Evolutionary conservation across 2,329 filamentous ascomycete genomes (phyloP).

Genomic region (Botrytis hyacinthi): DNA sequence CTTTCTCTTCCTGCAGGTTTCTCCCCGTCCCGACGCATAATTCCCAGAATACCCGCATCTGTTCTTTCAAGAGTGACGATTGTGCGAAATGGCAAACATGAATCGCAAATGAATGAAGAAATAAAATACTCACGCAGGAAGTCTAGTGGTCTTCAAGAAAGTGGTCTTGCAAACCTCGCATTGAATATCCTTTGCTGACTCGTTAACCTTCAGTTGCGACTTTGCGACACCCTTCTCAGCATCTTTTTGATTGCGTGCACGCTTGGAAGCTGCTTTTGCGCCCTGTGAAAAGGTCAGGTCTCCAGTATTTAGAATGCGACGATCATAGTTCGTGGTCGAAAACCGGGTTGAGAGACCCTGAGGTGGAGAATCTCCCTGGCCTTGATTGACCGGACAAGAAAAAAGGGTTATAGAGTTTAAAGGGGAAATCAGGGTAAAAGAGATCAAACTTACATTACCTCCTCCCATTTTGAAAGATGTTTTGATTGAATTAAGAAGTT

Average conservation of each 20-base stretch:
- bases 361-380: slow-evolving; percentile 2
- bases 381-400: not conserved
- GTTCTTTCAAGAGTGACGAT: not conserved
- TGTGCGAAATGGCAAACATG: not conserved
- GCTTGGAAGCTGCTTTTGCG: slow-evolving; percentile 68
- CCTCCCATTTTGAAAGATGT: slow-evolving; percentile 23
- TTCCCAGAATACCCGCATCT: not conserved
- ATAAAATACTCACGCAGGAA: slow-evolving; percentile 59
- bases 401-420: not conserved
- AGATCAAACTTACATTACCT: slow-evolving; percentile 23
- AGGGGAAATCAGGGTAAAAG: not conserved
- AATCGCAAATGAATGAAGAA: not conserved
- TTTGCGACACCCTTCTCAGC: slow-evolving; percentile 50
- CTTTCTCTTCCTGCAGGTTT: not conserved
- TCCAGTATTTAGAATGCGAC: slow-evolving; percentile 8
- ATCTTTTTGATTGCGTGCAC: slow-evolving; percentile 68
- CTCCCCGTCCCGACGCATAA: not conserved
- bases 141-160: slow-evolving; percentile 75
- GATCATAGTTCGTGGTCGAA: slow-evolving; percentile 8
- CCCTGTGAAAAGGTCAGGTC: slow-evolving; percentile 44
- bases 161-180: slow-evolving; percentile 75
- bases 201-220: slow-evolving; percentile 70
- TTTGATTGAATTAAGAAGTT: not conserved
- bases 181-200: slow-evolving; percentile 71
- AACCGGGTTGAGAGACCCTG: slow-evolving; percentile 5